Evolutionary conservation across 2,329 filamentous ascomycete species (phyloP).

Genomic region (Ambrosiella xylebori): DNA sequence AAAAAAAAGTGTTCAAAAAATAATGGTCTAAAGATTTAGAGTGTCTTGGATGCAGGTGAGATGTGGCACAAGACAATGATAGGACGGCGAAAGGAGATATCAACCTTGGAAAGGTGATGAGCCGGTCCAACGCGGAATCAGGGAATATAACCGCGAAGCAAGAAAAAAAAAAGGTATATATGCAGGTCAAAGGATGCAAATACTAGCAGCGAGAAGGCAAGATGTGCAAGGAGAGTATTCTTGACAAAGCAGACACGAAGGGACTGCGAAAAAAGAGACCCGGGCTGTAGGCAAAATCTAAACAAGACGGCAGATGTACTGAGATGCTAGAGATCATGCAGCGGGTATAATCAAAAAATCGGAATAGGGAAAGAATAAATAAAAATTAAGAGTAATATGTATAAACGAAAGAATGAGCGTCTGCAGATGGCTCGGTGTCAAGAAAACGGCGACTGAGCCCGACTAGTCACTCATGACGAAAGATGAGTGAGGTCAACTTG

Average conservation of each 20-base stretch:
- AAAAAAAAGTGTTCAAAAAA: slow-evolving; percentile 1
- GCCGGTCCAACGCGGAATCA: background rate
- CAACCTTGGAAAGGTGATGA: background rate
- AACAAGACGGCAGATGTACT: background rate
- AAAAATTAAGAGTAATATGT: slow-evolving; percentile 1
- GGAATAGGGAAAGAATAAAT: background rate
- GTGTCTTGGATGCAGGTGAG: background rate
- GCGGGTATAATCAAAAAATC: background rate
- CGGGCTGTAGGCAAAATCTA: background rate
- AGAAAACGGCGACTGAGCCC: slow-evolving; percentile 3
- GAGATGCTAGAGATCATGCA: background rate
- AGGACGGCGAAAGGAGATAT: background rate
- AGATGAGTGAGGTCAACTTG: background rate
- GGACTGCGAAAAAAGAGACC: background rate
- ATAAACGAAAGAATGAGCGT: slow-evolving; percentile 12
- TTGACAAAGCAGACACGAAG: background rate
- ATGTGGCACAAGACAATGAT: background rate
- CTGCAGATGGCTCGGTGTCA: slow-evolving; percentile 8
- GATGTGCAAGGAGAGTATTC: background rate
- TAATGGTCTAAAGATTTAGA: background rate
- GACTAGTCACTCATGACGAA: slow-evolving; percentile 1
- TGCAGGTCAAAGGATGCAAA: background rate
- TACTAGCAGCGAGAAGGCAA: background rate
- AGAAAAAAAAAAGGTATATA: background rate
- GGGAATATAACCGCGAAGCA: background rate